Evolutionary conservation across 2,329 filamentous ascomycete species (phyloP).

Genomic region (Cordyceps farinosa): DNA sequence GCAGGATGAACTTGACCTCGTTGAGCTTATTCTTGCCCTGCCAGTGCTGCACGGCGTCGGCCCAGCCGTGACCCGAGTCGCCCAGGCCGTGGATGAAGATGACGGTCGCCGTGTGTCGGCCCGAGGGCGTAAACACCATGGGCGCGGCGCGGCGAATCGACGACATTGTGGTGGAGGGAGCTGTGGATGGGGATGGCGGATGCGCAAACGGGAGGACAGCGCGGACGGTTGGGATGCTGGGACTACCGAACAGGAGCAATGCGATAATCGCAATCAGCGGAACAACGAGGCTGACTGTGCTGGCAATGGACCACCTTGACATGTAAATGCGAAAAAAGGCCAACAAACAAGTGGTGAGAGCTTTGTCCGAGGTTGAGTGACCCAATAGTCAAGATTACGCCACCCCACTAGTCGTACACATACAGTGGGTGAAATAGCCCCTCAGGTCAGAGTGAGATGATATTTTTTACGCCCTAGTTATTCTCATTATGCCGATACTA

Average conservation of each 20-base stretch:
- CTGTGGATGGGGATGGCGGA: background rate
- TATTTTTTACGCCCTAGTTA: no score
- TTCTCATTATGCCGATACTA: no score
- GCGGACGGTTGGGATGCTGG: background rate
- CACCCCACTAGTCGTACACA: background rate
- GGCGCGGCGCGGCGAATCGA: constrained; percentile 40
- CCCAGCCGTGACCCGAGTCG: constrained; percentile 77
- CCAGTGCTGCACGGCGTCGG: constrained; percentile 82
- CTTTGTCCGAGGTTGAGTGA: background rate
- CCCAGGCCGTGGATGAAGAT: constrained; percentile 93
- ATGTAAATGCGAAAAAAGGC: background rate
- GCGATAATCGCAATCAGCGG: background rate
- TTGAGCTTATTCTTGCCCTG: constrained; percentile 74
- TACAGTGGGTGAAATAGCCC: no score
- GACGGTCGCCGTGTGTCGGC: constrained; percentile 86
- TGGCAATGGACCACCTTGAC: background rate
- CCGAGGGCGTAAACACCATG: constrained; percentile 73
- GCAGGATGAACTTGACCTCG: constrained; percentile 91
- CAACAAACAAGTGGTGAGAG: background rate
- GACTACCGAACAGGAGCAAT: background rate
- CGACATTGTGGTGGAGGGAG: constrained; percentile 21
- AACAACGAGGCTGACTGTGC: background rate
- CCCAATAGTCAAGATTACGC: background rate
- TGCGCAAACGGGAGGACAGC: background rate
- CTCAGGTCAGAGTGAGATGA: no score